Base-by-base conservation (phyloP, 2,329 filamentous ascomycete species). In the Cytospora schulzeri region DNA sequence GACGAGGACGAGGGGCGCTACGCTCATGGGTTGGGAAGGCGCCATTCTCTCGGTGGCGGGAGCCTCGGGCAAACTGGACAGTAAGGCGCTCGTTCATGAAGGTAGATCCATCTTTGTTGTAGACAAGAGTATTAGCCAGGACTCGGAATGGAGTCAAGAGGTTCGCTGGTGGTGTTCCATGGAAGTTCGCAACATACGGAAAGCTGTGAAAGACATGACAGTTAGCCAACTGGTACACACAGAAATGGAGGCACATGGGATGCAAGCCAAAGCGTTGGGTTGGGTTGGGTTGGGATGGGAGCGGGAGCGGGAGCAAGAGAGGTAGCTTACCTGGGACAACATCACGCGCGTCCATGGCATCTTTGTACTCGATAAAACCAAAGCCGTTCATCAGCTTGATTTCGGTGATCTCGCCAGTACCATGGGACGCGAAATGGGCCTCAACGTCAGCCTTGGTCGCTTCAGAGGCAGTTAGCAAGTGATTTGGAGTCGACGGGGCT, bases 331-430 rank as follows among this genome's bases (percentile, higher is more conserved):
- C 94, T 79, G 95, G 95, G 74, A 99, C 95, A 69, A 99, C 93
- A 81, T 99, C 95, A 76, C 94, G 91, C 71, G 95, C 95, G 81
- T 99, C 95, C 91, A 97, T 92, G 65, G 93, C 88, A 81, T 98
- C 95, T 80, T 97, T 96, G 80, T 98, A 99, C 80, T 99, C 95
- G 77, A 99, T 97, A 83, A 99, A 99, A 77, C 95, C 95, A 76
- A 99, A 99, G 75, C 95, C 95, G 77, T 97, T 98, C 95, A 99
- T 99, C 69, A 99, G 88, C 84, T 99, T 99, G 82, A 99, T 94
- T 83, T 99, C 95, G 71, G 91, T 95, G 77, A 99, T 98, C 78
- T 97, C 93, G 78, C 95, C 95, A 72, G 93, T 94, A 76, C 94
- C 95, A 88, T 97, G 93, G 75, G 89, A 92, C 77, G 90, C 90